Percentiles rank a stretch among this genome's conserved stretches.
Conservation (phyloP, 345 rosid genomes). For the Pistacia atlantica region DNA sequence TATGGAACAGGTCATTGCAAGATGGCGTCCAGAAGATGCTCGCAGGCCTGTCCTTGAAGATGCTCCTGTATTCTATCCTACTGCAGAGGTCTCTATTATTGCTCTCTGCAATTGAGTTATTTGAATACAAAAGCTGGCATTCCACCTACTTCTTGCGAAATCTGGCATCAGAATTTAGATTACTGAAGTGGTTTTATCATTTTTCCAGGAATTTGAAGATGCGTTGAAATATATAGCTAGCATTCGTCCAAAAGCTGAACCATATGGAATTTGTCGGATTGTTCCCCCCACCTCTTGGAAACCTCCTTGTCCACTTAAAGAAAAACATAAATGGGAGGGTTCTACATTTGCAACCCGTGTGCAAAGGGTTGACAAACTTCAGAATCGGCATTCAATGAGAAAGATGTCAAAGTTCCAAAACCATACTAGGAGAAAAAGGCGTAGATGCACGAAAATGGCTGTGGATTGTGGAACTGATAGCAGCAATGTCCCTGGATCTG, state of each 20-base stretch:
- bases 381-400: conserved; percentile 81
- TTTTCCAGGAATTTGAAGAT: conserved; percentile 91
- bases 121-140: neutral
- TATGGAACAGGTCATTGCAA: conserved; percentile 64
- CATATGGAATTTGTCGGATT: conserved; percentile 94
- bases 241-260: conserved; percentile 83
- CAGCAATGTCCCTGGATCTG: conserved; percentile 40
- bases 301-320: conserved; percentile 90
- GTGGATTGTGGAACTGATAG: conserved; percentile 48
- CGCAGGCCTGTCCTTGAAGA: conserved; percentile 74
- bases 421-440: conserved; percentile 68
- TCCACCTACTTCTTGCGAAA: neutral
- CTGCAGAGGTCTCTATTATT: conserved; percentile 71
- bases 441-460: conserved; percentile 69
- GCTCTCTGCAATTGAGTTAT: conserved; percentile 23
- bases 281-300: conserved; percentile 98
- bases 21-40: conserved; percentile 82
- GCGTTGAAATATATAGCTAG: conserved; percentile 81
- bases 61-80: conserved; percentile 91
- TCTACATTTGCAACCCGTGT: conserved; percentile 88
- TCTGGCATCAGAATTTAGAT: conserved; percentile 12
- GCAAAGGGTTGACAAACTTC: conserved; percentile 96
- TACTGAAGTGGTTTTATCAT: conserved; percentile 24
- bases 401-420: conserved; percentile 56
- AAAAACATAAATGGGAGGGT: conserved; percentile 70